phyloP scores from a whole-genome alignment of 345 rosid genomes.

The Clarkia xantiana region DNA sequence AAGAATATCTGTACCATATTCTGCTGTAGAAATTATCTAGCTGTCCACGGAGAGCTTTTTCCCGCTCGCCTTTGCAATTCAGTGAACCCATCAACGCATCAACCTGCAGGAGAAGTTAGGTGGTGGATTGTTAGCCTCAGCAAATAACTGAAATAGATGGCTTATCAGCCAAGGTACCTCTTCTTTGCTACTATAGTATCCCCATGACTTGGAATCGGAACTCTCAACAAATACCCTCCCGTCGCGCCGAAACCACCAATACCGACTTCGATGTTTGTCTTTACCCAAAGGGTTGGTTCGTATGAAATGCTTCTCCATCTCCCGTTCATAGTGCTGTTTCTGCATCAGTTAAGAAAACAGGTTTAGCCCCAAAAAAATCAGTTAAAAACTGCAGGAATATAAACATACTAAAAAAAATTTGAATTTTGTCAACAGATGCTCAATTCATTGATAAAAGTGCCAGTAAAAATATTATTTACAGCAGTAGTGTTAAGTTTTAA shows the following conservation, averaged over 20 bases:
- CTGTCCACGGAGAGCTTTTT: conserved; percentile 50
- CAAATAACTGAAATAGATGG: not conserved
- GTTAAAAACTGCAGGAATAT: too few species aligned
- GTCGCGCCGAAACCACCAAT: conserved; percentile 93
- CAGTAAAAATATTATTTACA: too few species aligned
- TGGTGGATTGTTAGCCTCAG: not conserved
- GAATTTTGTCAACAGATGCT: too few species aligned
- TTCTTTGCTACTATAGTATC: conserved; percentile 68
- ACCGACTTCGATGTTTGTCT: conserved; percentile 68
- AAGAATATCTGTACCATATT: conserved; percentile 43
- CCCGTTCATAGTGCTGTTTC: conserved; percentile 66
- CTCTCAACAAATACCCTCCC: conserved; percentile 91
- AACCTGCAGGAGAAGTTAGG: conserved; percentile 32
- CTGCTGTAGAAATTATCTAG: conserved; percentile 50
- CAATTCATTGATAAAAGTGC: too few species aligned
- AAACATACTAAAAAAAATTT: too few species aligned
- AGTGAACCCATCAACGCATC: conserved; percentile 74
- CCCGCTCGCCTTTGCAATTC: conserved; percentile 83
- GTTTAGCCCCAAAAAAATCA: too few species aligned
- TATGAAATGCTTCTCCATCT: conserved; percentile 70
- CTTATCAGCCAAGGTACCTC: conserved; percentile 44
- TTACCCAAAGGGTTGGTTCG: conserved; percentile 65
- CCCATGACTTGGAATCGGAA: conserved; percentile 70
- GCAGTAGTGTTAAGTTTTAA: too few species aligned
- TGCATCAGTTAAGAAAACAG: conserved; percentile 23